Conservation (phyloP, 345 rosid species). For the Murraya paniculata region DNA sequence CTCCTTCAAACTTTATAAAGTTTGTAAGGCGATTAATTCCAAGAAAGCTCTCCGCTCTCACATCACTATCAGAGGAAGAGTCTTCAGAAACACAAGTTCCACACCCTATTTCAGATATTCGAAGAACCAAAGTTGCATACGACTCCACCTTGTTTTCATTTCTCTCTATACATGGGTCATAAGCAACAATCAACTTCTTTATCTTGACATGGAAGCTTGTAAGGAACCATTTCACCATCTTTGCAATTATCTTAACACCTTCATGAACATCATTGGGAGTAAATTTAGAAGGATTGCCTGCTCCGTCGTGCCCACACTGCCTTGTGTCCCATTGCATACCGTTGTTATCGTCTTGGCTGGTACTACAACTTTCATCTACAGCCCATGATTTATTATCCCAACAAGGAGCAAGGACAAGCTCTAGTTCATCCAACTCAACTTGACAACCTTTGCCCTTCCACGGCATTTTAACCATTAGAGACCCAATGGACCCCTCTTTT, state of each 20-base stretch:
- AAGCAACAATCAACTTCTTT: conserved; percentile 73
- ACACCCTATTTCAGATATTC: conserved; percentile 64
- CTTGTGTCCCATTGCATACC: conserved; percentile 27
- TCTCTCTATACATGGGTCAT: conserved; percentile 52
- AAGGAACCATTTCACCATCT: conserved; percentile 89
- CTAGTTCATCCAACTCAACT: conserved; percentile 89
- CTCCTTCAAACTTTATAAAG: conserved; percentile 80
- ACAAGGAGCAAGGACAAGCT: conserved; percentile 69
- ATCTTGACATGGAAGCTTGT: conserved; percentile 76
- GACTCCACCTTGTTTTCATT: conserved; percentile 28
- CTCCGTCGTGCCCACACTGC: conserved; percentile 37
- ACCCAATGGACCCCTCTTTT: conserved; percentile 91
- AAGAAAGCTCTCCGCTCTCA: conserved; percentile 50
- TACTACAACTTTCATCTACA: conserved; percentile 31
- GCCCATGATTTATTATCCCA: conserved; percentile 23
- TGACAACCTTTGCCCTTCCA: conserved; percentile 78
- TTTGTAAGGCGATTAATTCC: conserved; percentile 67
- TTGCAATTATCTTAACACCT: conserved; percentile 95
- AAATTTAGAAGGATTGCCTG: conserved; percentile 33
- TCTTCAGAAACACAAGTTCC: conserved; percentile 76
- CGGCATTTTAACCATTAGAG: conserved; percentile 75
- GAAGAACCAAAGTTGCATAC: conserved; percentile 55
- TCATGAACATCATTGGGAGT: conserved; percentile 71
- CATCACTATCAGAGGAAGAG: conserved; percentile 25
- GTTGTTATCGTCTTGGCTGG: conserved; percentile 29